These are phyloP conservation scores for Tetrapisispora arboricola DNA, from an alignment of 805 yeast genomes.

Conservation along the genomic window DNA sequence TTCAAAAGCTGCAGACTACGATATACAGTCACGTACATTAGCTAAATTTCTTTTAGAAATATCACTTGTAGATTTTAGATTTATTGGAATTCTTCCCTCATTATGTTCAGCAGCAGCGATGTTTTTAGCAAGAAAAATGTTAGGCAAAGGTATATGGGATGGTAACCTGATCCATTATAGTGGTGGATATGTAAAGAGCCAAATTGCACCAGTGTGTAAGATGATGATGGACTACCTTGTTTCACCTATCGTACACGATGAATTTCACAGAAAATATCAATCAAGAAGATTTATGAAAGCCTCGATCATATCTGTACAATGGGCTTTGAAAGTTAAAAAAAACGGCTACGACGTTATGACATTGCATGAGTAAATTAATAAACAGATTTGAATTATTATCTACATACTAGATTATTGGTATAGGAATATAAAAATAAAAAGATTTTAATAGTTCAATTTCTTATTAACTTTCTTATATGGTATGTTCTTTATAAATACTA, in stretches of 20 bases:
- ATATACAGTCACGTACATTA: constrained; percentile 78
- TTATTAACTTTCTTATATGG: too few species aligned
- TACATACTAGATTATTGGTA: not conserved
- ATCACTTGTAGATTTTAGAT: constrained; percentile 65
- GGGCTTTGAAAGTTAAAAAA: constrained; percentile 54
- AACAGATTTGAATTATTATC: not conserved
- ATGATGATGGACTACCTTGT: constrained; percentile 67
- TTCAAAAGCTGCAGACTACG: constrained; percentile 90
- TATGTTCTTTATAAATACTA: not conserved
- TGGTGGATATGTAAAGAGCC: constrained; percentile 75
- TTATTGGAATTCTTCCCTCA: constrained; percentile 71
- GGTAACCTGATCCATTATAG: constrained; percentile 82
- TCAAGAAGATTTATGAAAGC: constrained; percentile 83
- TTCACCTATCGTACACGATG: constrained; percentile 80
- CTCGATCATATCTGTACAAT: constrained; percentile 65
- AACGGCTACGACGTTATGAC: constrained; percentile 32
- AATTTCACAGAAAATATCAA: constrained; percentile 87
- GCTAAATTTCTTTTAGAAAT: constrained; percentile 82
- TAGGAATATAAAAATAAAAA: not conserved
- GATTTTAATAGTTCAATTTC: not conserved
- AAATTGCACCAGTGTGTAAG: constrained; percentile 60
- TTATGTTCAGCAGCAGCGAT: constrained; percentile 83
- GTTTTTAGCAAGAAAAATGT: constrained; percentile 71
- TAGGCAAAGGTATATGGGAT: constrained; percentile 68
- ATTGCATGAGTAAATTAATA: constrained; percentile 22